phyloP scores from a whole-genome alignment of 2,329 filamentous ascomycete genomes.

The Ophiocordyceps unilateralis region DNA sequence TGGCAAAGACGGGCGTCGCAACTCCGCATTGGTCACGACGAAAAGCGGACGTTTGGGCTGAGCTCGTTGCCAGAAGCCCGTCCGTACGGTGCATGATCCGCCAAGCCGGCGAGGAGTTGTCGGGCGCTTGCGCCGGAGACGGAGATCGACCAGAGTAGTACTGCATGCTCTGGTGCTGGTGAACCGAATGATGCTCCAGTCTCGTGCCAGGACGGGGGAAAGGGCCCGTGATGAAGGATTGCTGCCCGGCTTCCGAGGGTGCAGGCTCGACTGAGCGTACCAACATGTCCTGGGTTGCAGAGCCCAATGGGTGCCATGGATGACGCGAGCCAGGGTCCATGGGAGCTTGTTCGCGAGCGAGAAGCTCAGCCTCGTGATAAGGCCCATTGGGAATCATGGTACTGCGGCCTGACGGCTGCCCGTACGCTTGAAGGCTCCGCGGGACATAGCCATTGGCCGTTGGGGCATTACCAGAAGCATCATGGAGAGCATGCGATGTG shows the following conservation, averaged over 20 bases:
- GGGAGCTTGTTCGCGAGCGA: constrained; percentile 3
- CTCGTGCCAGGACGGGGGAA: neutral
- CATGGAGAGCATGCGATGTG: neutral
- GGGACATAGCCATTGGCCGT: constrained; percentile 12
- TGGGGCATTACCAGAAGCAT: constrained; percentile 7
- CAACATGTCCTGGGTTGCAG: constrained; percentile 21
- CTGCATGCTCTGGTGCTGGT: constrained; percentile 4
- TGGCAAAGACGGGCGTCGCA: neutral
- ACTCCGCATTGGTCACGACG: neutral
- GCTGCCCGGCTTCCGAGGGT: constrained; percentile 19
- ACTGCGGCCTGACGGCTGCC: constrained; percentile 3
- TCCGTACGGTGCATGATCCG: neutral
- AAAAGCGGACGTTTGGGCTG: neutral
- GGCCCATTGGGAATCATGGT: constrained; percentile 1
- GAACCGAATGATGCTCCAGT: neutral
- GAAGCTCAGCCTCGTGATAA: constrained; percentile 12
- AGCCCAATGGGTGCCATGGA: constrained; percentile 8
- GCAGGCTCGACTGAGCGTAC: constrained; percentile 31
- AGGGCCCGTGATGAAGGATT: neutral
- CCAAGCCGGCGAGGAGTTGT: neutral
- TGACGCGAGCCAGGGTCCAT: constrained; percentile 6
- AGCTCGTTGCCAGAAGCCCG: neutral
- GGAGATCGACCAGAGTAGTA: neutral
- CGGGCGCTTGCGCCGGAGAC: neutral
- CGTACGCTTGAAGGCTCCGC: neutral